Evolutionary conservation across 345 rosid genomes (phyloP).

Genomic region (Citrus medica): DNA sequence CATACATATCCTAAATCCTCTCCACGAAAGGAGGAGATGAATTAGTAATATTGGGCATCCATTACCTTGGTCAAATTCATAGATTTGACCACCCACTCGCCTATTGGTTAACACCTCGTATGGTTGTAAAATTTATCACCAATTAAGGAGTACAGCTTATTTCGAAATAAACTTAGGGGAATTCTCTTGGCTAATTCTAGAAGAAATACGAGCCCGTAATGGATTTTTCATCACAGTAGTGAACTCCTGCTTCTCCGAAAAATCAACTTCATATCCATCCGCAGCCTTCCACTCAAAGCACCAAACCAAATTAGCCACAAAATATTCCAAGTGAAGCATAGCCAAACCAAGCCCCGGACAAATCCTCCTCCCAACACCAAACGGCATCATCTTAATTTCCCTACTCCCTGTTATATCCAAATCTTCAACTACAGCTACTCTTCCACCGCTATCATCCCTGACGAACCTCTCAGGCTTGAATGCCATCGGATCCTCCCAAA

Average conservation of each 20-base stretch:
- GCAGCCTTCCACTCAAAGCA: background rate
- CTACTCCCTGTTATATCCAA: conserved; percentile 10
- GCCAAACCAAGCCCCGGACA: conserved; percentile 4
- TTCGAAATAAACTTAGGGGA: too few species aligned
- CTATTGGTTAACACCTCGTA: too few species aligned
- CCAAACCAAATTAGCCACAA: conserved; percentile 1
- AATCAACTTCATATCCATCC: background rate
- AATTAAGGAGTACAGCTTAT: too few species aligned
- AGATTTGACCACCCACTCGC: too few species aligned
- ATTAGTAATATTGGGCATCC: too few species aligned
- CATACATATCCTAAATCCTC: too few species aligned
- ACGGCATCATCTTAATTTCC: conserved; percentile 11
- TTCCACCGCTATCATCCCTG: background rate
- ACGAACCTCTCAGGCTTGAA: conserved; percentile 7
- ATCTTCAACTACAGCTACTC: background rate
- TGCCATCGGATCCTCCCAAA: conserved; percentile 11
- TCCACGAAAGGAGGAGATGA: too few species aligned
- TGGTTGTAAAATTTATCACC: too few species aligned
- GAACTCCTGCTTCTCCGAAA: conserved; percentile 12
- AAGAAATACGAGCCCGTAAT: background rate
- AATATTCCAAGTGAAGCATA: background rate
- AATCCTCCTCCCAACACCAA: conserved; percentile 3
- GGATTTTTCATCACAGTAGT: conserved; percentile 10
- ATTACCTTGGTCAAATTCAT: too few species aligned
- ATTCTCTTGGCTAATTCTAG: background rate